Conservation (phyloP, 2,329 filamentous ascomycete species). For the Phialocephala sp. region DNA sequence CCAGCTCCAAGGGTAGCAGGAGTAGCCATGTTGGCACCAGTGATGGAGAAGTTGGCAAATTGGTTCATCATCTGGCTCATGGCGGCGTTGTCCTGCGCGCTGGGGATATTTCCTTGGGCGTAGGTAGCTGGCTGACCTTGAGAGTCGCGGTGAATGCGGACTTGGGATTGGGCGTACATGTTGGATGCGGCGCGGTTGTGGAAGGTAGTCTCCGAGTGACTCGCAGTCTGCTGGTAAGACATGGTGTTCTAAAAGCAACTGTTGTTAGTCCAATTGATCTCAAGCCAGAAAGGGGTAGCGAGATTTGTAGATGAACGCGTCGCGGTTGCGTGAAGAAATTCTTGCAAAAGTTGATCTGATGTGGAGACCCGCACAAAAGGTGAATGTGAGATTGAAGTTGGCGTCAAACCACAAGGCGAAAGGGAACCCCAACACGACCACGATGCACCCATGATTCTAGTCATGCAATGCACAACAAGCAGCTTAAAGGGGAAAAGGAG, state of each 20-base stretch:
- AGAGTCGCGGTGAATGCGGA: constrained; percentile 37
- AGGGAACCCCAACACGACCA: neutral
- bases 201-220: constrained; percentile 36
- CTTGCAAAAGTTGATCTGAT: constrained; percentile 8
- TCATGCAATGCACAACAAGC: constrained; percentile 11
- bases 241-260: constrained; percentile 37
- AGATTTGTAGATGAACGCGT: constrained; percentile 8
- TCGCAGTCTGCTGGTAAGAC: constrained; percentile 44
- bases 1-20: constrained; percentile 36
- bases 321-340: neutral
- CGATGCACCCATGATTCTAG: neutral
- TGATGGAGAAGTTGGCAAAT: constrained; percentile 41
- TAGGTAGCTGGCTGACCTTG: constrained; percentile 38
- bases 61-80: constrained; percentile 42
- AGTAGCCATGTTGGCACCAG: constrained; percentile 45
- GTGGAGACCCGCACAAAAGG: neutral
- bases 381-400: constrained; percentile 10
- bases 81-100: constrained; percentile 17
- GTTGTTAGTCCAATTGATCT: constrained; percentile 28
- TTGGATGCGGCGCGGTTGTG: constrained; percentile 36
- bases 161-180: constrained; percentile 42
- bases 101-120: constrained; percentile 27
- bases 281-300: constrained; percentile 7
- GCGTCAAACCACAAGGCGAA: constrained; percentile 11
- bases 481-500: neutral